Evolutionary conservation across 257 asterid species (phyloP).

Genomic region (Thymus quinquecostatus): DNA sequence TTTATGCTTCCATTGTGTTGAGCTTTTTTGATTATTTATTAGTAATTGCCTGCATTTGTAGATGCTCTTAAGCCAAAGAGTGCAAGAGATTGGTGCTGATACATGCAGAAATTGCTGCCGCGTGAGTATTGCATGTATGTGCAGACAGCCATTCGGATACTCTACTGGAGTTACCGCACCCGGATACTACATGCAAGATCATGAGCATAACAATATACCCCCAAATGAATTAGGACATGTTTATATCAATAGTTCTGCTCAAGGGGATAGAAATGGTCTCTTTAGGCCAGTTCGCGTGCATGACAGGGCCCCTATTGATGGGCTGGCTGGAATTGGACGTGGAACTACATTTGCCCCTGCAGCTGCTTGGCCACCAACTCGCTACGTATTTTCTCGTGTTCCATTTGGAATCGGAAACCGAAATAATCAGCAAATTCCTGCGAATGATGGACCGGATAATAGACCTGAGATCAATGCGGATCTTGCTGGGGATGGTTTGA

Average conservation of each 20-base stretch:
- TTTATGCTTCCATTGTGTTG: conserved; percentile 15
- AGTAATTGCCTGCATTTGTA: conserved; percentile 37
- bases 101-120: conserved; percentile 90
- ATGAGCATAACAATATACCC: conserved; percentile 60
- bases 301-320: conserved; percentile 85
- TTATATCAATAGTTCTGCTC: conserved; percentile 69
- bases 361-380: conserved; percentile 94
- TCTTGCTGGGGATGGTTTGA: conserved; percentile 87
- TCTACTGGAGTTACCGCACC: conserved; percentile 58
- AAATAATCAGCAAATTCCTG: conserved; percentile 67
- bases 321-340: conserved; percentile 94
- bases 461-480: conserved; percentile 74
- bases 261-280: conserved; percentile 74
- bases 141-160: conserved; percentile 74
- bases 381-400: conserved; percentile 96
- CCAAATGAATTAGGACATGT: conserved; percentile 62
- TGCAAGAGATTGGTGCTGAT: conserved; percentile 84
- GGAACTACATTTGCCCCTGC: conserved; percentile 84
- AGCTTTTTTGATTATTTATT: conserved; percentile 4
- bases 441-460: conserved; percentile 78
- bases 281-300: conserved; percentile 87
- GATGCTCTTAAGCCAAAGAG: conserved; percentile 95
- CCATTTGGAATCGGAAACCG: conserved; percentile 94
- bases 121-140: conserved; percentile 71
- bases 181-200: conserved; percentile 76